These are phyloP conservation scores for Rhypophila decipiens DNA, from an alignment of 495 filamentous ascomycete species.

Conservation along the genomic window DNA sequence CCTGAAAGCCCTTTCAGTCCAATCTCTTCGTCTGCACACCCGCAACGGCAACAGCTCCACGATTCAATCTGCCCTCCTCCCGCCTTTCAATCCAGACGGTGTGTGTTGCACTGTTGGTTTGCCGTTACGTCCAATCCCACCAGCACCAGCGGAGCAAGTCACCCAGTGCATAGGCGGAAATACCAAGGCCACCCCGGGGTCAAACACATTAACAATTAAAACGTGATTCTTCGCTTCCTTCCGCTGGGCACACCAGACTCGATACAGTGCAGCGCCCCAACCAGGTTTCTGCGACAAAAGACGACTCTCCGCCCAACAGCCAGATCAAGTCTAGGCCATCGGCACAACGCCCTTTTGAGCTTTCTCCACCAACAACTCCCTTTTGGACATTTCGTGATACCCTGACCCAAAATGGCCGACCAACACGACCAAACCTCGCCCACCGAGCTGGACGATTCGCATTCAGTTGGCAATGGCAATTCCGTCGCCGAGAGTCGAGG, in stretches of 20 bases:
- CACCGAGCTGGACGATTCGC: conserved; percentile 56
- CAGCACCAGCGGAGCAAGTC: conserved; percentile 10
- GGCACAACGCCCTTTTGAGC: conserved; percentile 53
- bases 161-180: conserved; percentile 26
- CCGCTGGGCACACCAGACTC: conserved; percentile 44
- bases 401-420: conserved; percentile 49
- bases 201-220: conserved; percentile 34
- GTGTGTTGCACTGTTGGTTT: conserved; percentile 18
- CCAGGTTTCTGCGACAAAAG: conserved; percentile 48
- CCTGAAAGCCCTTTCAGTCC: conserved; percentile 12
- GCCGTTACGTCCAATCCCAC: conserved; percentile 5
- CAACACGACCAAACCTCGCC: conserved; percentile 54
- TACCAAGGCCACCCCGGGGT: conserved; percentile 24
- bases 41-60: conserved; percentile 12
- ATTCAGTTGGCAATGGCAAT: conserved; percentile 58
- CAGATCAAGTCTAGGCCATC: conserved; percentile 54
- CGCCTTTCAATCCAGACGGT: conserved; percentile 6
- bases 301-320: conserved; percentile 46
- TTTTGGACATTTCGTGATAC: conserved; percentile 44
- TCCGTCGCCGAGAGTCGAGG: conserved; percentile 61
- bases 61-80: conserved; percentile 1
- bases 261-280: conserved; percentile 46
- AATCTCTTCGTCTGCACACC: conserved; percentile 1
- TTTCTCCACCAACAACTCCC: conserved; percentile 48
- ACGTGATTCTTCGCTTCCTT: conserved; percentile 41